These are phyloP conservation scores for Kingdonia uniflora DNA, from an alignment of 164 flowering plant genomes.

Conservation along the genomic window DNA sequence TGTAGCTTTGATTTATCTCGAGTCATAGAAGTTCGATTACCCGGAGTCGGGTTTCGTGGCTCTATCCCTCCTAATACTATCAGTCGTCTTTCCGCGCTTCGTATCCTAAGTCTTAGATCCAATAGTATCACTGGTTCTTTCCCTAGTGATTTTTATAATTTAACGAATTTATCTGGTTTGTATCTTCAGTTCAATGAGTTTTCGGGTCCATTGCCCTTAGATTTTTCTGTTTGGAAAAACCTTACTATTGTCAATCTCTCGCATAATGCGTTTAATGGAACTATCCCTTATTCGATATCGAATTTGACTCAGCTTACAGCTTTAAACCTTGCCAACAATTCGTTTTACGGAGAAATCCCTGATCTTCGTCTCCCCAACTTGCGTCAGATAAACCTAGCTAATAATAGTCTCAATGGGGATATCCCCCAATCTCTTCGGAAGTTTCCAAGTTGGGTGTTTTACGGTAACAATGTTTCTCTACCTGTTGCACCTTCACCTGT, in stretches of 20 bases:
- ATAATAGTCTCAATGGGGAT: slow-evolving; percentile 46
- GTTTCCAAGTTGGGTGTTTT: slow-evolving; percentile 43
- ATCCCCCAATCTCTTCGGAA: slow-evolving; percentile 40
- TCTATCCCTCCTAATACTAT: slow-evolving; percentile 51
- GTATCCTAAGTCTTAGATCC: slow-evolving; percentile 50
- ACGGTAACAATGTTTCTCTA: slow-evolving; percentile 37
- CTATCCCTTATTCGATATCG: slow-evolving; percentile 40
- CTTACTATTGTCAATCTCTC: slow-evolving; percentile 56
- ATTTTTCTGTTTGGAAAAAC: slow-evolving; percentile 24
- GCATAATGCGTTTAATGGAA: slow-evolving; percentile 54
- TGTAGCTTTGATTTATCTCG: slow-evolving; percentile 43
- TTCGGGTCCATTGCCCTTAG: slow-evolving; percentile 55
- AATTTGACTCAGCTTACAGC: slow-evolving; percentile 34
- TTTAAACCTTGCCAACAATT: slow-evolving; percentile 45
- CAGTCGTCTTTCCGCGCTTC: slow-evolving; percentile 46
- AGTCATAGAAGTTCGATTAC: slow-evolving; percentile 46
- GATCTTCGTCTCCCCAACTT: slow-evolving; percentile 27
- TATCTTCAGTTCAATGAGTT: slow-evolving; percentile 66
- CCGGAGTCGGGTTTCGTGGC: slow-evolving; percentile 50
- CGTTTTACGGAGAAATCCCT: slow-evolving; percentile 46
- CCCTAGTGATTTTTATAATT: slow-evolving; percentile 48
- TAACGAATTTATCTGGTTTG: slow-evolving; percentile 36
- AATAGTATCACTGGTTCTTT: slow-evolving; percentile 54
- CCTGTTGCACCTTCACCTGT: slow-evolving; percentile 38
- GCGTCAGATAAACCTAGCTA: slow-evolving; percentile 38